These are phyloP conservation scores for Bruguiera gymnorhiza DNA, from an alignment of 345 rosid genomes.

Conservation along the genomic window DNA sequence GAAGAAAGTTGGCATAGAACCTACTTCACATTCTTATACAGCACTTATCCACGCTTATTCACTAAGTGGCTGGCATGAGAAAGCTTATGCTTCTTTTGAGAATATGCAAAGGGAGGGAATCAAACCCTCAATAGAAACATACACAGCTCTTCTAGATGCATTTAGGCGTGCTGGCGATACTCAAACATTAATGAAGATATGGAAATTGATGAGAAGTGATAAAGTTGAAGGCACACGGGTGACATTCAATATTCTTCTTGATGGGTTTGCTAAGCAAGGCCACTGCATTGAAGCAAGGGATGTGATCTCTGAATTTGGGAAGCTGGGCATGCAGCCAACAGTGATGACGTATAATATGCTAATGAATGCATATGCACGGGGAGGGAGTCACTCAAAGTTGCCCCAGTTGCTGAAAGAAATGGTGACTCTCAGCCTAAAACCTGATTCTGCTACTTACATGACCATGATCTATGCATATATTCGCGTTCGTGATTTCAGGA, in stretches of 20 bases:
- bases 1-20: constrained; percentile 67
- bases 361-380: constrained; percentile 89
- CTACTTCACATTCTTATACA: constrained; percentile 78
- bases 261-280: constrained; percentile 92
- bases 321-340: constrained; percentile 72
- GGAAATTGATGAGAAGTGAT: constrained; percentile 71
- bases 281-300: constrained; percentile 78
- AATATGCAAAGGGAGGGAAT: constrained; percentile 61
- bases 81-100: constrained; percentile 62
- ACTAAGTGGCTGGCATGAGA: constrained; percentile 72
- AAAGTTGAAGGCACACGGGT: constrained; percentile 63
- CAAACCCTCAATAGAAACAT: constrained; percentile 77
- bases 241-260: constrained; percentile 77
- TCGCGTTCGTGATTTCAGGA: constrained; percentile 79
- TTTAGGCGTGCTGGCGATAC: constrained; percentile 71
- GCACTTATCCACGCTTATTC: constrained; percentile 90
- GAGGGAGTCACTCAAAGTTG: constrained; percentile 71
- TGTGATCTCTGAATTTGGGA: constrained; percentile 67
- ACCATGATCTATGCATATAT: constrained; percentile 87
- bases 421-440: constrained; percentile 59
- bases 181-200: constrained; percentile 52
- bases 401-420: constrained; percentile 86
- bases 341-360: constrained; percentile 89
- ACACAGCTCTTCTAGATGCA: constrained; percentile 81
- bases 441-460: constrained; percentile 75